These are phyloP conservation scores for Acacia crassicarpa DNA, from an alignment of 306 rosid genomes.

Conservation along the genomic window DNA sequence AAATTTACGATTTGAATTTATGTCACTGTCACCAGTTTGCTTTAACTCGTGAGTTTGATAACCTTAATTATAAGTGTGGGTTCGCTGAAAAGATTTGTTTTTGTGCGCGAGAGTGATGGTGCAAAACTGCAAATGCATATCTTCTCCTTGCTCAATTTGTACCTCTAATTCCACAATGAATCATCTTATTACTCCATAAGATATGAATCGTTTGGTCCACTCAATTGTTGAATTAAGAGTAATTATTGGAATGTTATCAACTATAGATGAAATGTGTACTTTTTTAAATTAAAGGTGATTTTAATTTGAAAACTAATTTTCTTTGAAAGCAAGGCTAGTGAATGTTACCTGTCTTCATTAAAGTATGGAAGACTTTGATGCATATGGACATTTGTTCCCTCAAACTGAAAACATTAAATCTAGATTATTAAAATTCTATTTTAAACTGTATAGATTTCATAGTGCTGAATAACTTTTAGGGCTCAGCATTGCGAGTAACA, in stretches of 20 bases:
- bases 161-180: not conserved
- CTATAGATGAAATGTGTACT: not conserved
- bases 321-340: not conserved
- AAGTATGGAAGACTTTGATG: not conserved
- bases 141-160: not conserved
- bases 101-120: not conserved
- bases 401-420: no score
- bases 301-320: not conserved
- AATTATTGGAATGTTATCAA: not conserved
- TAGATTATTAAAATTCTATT: no score
- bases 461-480: no score
- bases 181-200: not conserved
- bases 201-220: not conserved
- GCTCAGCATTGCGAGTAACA: no score
- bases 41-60: no score
- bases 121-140: conserved; percentile 14
- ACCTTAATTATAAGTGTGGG: not conserved
- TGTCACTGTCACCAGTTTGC: no score
- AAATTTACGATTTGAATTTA: no score
- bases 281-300: not conserved
- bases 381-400: not conserved
- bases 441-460: no score
- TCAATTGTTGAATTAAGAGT: not conserved
- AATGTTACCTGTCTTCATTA: not conserved
- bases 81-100: not conserved